Base-by-base conservation (phyloP, 179 eudicot species). In the Beta lomatogona region DNA sequence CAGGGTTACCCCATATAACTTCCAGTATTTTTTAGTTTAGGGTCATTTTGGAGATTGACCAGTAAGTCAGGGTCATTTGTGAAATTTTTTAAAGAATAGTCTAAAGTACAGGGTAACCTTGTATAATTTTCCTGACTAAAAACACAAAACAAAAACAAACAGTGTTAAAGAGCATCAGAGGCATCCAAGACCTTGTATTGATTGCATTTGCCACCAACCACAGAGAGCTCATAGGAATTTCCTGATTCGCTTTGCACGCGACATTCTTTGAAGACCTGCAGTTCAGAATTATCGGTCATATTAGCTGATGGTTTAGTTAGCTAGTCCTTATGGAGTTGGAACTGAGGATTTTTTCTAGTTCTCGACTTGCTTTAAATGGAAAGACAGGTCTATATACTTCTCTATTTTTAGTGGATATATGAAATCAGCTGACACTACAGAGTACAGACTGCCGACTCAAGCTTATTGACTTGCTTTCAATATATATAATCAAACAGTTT, bases 121-220 rank as follows among this genome's bases (percentile, higher is more conserved):
- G 41, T 36, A 36, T 36, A 36, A 36, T 36, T 36, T 36, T 36
- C 41, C 41, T 36, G 41, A 36, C 41, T 36, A 36, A 36, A 36
- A n/a, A 19, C 22, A 46, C 14, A n/a, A 9, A 9, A 19, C 16
- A 57, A 54, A 36, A 68, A 67, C 16, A 19, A 14, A 5, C 5
- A 69, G 15, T 13, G 3, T 16, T 70, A 66, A 68, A 25, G 36
- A 83, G 31, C 57, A 41, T 14, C 16, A 50, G 75, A 66, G 52
- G 55, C 54, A 74, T 44, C 28, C 28, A 70, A 31, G 25, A 93
- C 99, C 97, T 96, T 98, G 85, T 94, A 93, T 83, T 92, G 94
- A 79, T 96, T 90, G 83, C 98, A 93, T 85, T 93, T 96, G 83
- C 94, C 95, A 61, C 98, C 89, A 82, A 90, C 86, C 75, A 96